Evolutionary conservation across 2,329 filamentous ascomycete genomes (phyloP).

Genomic region (Exophiala phaeomuriformis): DNA sequence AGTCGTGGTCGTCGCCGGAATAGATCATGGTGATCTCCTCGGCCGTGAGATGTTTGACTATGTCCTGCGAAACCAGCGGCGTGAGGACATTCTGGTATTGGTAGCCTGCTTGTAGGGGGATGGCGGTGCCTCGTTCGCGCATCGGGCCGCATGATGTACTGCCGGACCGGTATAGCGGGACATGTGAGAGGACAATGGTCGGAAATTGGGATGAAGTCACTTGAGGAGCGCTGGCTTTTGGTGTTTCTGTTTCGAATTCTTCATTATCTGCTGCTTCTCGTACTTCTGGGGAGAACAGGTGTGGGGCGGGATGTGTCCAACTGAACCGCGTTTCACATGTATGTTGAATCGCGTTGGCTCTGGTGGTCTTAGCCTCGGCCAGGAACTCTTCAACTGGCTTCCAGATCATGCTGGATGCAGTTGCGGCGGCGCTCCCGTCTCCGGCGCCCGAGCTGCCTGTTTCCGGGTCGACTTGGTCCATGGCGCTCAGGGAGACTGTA

Average conservation of each 20-base stretch:
- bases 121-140: conserved; percentile 74
- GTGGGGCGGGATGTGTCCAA: conserved; percentile 4
- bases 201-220: conserved; percentile 49
- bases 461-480: conserved; percentile 47
- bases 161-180: conserved; percentile 74
- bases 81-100: conserved; percentile 95
- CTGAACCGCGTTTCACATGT: conserved; percentile 13
- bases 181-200: conserved; percentile 81
- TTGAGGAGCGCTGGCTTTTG: not conserved
- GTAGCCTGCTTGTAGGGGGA: conserved; percentile 70
- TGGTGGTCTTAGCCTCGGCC: conserved; percentile 55
- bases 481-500: conserved; percentile 75
- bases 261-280: not conserved
- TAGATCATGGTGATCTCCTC: conserved; percentile 73
- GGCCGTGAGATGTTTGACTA: conserved; percentile 65
- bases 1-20: conserved; percentile 95
- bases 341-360: conserved; percentile 51
- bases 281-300: conserved; percentile 7
- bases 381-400: conserved; percentile 70
- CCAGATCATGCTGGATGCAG: conserved; percentile 58
- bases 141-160: conserved; percentile 82
- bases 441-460: conserved; percentile 43
- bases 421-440: conserved; percentile 31
- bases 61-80: conserved; percentile 63
- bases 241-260: not conserved